Evolutionary conservation across 2,329 filamentous ascomycete species (phyloP).

Genomic region (Beauveria medogensis): DNA sequence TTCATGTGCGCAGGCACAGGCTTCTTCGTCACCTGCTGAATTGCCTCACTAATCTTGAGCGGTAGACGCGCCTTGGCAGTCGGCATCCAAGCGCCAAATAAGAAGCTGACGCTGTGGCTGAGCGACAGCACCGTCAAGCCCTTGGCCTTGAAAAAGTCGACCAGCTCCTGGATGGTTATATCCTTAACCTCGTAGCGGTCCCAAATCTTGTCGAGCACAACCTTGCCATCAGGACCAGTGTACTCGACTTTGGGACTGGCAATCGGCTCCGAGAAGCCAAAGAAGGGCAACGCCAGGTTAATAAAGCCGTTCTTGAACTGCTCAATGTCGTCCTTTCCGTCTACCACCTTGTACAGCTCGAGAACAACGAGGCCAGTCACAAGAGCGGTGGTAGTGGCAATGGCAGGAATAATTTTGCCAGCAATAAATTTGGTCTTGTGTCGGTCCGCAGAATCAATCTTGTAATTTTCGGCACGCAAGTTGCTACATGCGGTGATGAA

Average conservation of each 20-base stretch:
- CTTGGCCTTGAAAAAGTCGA: constrained; percentile 71
- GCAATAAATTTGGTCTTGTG: constrained; percentile 99
- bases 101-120: constrained; percentile 89
- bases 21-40: constrained; percentile 80
- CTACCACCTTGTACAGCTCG: constrained; percentile 93
- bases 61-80: constrained; percentile 41
- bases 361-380: constrained; percentile 89
- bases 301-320: constrained; percentile 99
- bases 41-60: constrained; percentile 72
- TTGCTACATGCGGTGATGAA: constrained; percentile 98
- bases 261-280: constrained; percentile 96
- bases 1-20: constrained; percentile 76
- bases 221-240: constrained; percentile 66
- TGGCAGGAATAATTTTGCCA: constrained; percentile 97
- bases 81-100: constrained; percentile 91
- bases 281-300: constrained; percentile 93
- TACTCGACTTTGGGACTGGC: constrained; percentile 90
- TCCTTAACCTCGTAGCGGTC: constrained; percentile 90
- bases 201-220: constrained; percentile 93
- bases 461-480: constrained; percentile 94
- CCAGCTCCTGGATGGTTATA: constrained; percentile 74
- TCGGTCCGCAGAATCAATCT: constrained; percentile 82
- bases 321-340: constrained; percentile 93
- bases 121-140: constrained; percentile 86
- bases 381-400: constrained; percentile 91